Percentiles rank a stretch among this genome's conserved stretches.
Conservation (phyloP, 2,329 filamentous ascomycete species). For the Apiospora hydei region DNA sequence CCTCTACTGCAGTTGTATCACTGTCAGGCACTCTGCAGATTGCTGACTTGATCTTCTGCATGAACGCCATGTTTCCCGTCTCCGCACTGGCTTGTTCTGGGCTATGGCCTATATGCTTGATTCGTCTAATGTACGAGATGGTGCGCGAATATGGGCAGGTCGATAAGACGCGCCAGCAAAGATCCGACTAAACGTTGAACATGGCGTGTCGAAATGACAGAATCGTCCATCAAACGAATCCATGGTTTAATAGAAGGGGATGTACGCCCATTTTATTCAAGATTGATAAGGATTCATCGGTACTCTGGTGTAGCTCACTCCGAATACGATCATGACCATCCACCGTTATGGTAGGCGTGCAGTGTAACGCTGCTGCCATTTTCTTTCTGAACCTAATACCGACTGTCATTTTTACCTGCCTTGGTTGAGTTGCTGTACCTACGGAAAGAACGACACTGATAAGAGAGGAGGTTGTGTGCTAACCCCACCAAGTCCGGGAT, state of each 20-base stretch:
- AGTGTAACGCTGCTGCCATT: not conserved
- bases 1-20: not conserved
- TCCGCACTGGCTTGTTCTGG: not conserved
- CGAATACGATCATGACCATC: not conserved
- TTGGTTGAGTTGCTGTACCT: not conserved
- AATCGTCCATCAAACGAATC: not conserved
- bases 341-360: not conserved
- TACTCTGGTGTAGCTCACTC: not conserved
- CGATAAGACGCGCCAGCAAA: not conserved
- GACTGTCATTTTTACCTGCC: not conserved
- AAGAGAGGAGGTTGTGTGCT: not conserved
- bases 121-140: not conserved
- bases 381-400: not conserved
- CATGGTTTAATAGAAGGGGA: not conserved
- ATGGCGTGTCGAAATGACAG: not conserved
- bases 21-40: not conserved
- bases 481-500: slow-evolving; percentile 9
- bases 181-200: not conserved
- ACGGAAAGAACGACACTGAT: not conserved
- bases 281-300: not conserved
- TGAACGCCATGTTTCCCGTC: not conserved
- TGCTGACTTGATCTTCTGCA: not conserved
- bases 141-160: not conserved
- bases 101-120: not conserved
- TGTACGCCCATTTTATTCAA: not conserved